These are phyloP conservation scores for Fragilaria radians DNA, from an alignment of 108 stramenopile species.

Conservation along the genomic window DNA sequence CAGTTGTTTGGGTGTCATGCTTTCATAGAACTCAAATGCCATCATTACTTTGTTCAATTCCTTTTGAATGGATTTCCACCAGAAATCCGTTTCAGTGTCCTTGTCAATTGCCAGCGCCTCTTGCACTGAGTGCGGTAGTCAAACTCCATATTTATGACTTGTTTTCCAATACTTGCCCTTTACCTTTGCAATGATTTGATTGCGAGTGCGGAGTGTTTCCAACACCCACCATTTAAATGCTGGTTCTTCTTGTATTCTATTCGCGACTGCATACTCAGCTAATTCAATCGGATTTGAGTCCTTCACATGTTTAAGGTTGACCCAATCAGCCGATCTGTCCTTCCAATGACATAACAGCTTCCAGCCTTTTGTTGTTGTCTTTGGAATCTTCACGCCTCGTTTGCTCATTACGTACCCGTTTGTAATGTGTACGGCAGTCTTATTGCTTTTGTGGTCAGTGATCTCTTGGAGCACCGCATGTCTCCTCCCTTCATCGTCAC, in stretches of 20 bases:
- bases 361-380: conserved; percentile 7
- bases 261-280: conserved; percentile 30
- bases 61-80: conserved; percentile 19
- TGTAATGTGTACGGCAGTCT: conserved; percentile 6
- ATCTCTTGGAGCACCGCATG: conserved; percentile 14
- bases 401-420: not conserved
- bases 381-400: not conserved
- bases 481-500: conserved; percentile 27
- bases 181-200: conserved; percentile 6
- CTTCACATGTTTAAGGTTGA: conserved; percentile 19
- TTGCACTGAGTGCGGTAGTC: conserved; percentile 5
- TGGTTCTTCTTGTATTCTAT: conserved; percentile 15
- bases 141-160: conserved; percentile 5
- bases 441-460: conserved; percentile 24
- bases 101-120: conserved; percentile 17
- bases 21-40: conserved; percentile 7
- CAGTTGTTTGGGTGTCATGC: conserved; percentile 10
- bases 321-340: conserved; percentile 24
- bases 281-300: conserved; percentile 27
- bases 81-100: conserved; percentile 12
- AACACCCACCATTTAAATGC: conserved; percentile 39
- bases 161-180: not conserved
- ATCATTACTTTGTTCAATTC: conserved; percentile 22
- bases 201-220: not conserved
- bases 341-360: conserved; percentile 27